Base-by-base conservation (phyloP, 352 stramenopile species). In the Phytophthora chlamydospora region DNA sequence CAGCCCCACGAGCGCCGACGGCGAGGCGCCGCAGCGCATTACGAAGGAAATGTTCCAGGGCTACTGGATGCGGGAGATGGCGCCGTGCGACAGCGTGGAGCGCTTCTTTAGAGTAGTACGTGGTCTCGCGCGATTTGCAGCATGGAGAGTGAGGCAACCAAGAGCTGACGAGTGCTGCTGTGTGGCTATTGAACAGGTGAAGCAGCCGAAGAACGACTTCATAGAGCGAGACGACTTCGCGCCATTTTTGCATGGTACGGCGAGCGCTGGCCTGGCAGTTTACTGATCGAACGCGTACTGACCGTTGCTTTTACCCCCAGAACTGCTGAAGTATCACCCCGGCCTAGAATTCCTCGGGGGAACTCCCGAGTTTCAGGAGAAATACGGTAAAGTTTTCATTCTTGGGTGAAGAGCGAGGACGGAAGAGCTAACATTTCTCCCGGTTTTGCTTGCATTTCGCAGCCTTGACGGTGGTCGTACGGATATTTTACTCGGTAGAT, bases 331-430 rank as follows among this genome's bases (percentile, higher is more conserved):
- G 73, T 96, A 95, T 62, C 83, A 93, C 66, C 83, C 85, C 40
- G 97, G 97, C 36, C 76, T 99, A 27, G 96, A 99, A 62, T 99
- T 99, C 73, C 79, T 99, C 32, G 91, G 93, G 38, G 95, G 93
- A 45, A 98, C 98, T 57, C 91, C 95, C n/a, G 97, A 99, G 69
- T 99, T 99, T 80, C 97, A 99, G 79, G 95, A 99, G 66, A 99
- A 99, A 88, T 99, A 99, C 78, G 87, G 84, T 92, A 60, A 7
- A 68, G 57, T 35, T 3, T 0, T 6, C 17, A 12, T 33, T 8
- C 2, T n/a, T 32, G 3, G 32, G 10, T 16, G 11, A 52, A 27
- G 19, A 27, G 17, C 9, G 17, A 12, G 24, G 33, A 14, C 31
- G 14, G 14, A 34, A 7, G 19, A 43, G 33, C 16, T 58, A 40